phyloP scores from a whole-genome alignment of 331 rosid species.

The Malus hybrid region DNA sequence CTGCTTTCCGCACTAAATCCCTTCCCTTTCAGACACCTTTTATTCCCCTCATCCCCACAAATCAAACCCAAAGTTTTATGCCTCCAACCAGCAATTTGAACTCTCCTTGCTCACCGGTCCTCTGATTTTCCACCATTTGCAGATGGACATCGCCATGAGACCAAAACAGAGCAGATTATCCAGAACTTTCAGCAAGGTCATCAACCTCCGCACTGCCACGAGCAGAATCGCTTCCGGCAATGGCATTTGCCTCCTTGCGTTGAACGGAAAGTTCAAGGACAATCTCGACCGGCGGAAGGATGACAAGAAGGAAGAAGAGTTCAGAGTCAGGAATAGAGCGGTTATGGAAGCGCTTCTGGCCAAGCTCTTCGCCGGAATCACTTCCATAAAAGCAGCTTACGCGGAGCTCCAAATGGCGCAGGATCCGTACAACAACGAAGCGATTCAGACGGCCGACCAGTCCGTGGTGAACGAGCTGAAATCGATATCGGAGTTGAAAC shows the following conservation, averaged over 20 bases:
- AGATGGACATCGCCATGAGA: constrained; percentile 61
- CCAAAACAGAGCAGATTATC: constrained; percentile 57
- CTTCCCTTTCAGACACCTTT: constrained; percentile 1
- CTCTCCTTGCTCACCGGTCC: background rate
- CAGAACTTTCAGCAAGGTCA: constrained; percentile 58
- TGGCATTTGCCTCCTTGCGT: constrained; percentile 64
- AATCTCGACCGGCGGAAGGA: constrained; percentile 8
- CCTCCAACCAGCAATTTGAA: constrained; percentile 5
- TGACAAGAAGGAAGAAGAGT: constrained; percentile 18
- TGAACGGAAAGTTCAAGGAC: constrained; percentile 36
- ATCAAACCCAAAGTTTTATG: constrained; percentile 17
- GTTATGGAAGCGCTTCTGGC: constrained; percentile 81
- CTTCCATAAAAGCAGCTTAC: constrained; percentile 83
- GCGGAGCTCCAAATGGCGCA: constrained; percentile 98
- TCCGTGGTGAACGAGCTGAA: constrained; percentile 71
- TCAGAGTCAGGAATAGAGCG: constrained; percentile 44
- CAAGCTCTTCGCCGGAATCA: constrained; percentile 76
- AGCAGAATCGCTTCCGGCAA: constrained; percentile 54
- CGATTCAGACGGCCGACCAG: constrained; percentile 74
- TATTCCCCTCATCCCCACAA: background rate
- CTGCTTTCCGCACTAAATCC: background rate
- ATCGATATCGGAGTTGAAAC: constrained; percentile 63
- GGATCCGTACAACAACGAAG: constrained; percentile 65
- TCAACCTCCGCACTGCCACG: constrained; percentile 48
- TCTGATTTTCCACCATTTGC: background rate